These are phyloP conservation scores for Kalmanozyma brasiliensis DNA, from an alignment of 1,284 basidiomycete genomes.

Conservation along the genomic window DNA sequence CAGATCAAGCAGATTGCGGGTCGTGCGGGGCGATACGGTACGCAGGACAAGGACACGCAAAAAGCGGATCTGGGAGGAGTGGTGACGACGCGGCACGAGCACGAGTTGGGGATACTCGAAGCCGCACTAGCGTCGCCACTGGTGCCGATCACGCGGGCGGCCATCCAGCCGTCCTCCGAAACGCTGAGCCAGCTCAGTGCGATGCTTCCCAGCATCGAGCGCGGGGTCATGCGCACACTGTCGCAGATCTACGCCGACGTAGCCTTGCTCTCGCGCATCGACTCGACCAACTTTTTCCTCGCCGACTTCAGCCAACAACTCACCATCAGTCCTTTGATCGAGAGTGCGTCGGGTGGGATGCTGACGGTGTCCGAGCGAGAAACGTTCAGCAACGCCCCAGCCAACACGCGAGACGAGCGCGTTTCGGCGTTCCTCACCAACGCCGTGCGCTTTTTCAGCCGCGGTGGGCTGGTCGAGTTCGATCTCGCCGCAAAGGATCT, in stretches of 20 bases:
- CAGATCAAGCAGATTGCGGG: conserved; percentile 97
- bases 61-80: conserved; percentile 52
- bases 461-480: conserved; percentile 68
- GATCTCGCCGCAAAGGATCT: conserved; percentile 67
- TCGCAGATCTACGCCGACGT: conserved; percentile 71
- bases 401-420: conserved; percentile 70
- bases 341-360: conserved; percentile 68
- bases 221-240: conserved; percentile 53
- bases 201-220: conserved; percentile 67
- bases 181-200: conserved; percentile 68
- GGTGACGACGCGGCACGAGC: conserved; percentile 76
- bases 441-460: conserved; percentile 69
- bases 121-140: conserved; percentile 70
- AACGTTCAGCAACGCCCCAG: conserved; percentile 70
- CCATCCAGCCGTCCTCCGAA: conserved; percentile 67
- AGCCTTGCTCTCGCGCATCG: conserved; percentile 72
- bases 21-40: conserved; percentile 89
- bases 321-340: conserved; percentile 66
- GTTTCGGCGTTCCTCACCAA: conserved; percentile 67
- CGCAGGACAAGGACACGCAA: conserved; percentile 70
- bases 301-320: conserved; percentile 67
- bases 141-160: conserved; percentile 70
- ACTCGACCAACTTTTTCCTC: conserved; percentile 71
- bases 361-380: conserved; percentile 73
- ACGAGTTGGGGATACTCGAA: conserved; percentile 77